Conservation (phyloP, 192 early-diverging fungal genomes). For the Rhizoclosmatium globosum region DNA sequence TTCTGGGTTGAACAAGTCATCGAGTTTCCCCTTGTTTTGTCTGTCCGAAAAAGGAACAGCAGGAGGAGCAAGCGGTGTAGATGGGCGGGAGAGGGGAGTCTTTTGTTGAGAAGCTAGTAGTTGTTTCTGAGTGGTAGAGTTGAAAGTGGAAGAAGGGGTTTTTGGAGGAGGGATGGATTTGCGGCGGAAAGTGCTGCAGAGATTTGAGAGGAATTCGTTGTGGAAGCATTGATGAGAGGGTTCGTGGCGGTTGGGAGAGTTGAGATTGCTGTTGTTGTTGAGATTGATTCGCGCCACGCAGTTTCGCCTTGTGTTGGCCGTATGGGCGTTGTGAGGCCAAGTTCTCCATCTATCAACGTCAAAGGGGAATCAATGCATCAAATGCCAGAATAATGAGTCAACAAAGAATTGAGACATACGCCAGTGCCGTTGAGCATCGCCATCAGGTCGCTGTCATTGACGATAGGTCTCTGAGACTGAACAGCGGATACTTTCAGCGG, state of each 20-base stretch:
- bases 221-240: neutral
- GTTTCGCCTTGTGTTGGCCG: neutral
- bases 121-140: neutral
- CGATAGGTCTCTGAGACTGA: neutral
- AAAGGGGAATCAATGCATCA: neutral
- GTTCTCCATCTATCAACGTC: neutral
- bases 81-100: too few species aligned
- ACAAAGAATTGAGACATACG: neutral
- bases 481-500: too few species aligned
- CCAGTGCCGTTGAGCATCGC: neutral
- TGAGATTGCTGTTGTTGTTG: neutral
- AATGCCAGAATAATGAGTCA: neutral
- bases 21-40: slow-evolving; percentile 50
- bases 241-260: neutral
- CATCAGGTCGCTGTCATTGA: neutral
- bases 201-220: neutral
- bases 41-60: slow-evolving; percentile 14
- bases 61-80: neutral
- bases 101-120: neutral
- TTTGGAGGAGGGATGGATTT: too few species aligned
- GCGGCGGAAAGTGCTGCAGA: neutral
- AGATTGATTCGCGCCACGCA: neutral
- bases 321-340: neutral
- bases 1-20: slow-evolving; percentile 66
- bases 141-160: too few species aligned